Conservation (phyloP, 768 basidiomycete genomes). For the Leccinellum albellum region DNA sequence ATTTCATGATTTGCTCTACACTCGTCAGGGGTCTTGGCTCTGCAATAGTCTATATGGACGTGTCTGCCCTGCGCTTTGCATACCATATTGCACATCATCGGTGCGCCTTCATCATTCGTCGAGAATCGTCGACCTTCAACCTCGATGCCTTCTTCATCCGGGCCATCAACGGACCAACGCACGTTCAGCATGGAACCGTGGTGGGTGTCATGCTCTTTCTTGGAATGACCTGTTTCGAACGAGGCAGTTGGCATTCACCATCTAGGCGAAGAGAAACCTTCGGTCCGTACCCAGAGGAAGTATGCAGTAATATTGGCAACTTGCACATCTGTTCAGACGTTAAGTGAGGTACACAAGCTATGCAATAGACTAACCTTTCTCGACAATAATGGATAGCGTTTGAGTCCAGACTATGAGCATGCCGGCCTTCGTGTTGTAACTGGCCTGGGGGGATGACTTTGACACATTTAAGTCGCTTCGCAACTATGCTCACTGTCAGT, state of each 20-base stretch:
- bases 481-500: slow-evolving; percentile 29
- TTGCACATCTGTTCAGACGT: slow-evolving; percentile 39
- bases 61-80: slow-evolving; percentile 53
- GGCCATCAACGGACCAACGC: slow-evolving; percentile 51
- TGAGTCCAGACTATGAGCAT: slow-evolving; percentile 44
- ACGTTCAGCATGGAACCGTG: slow-evolving; percentile 61
- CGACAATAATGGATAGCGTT: slow-evolving; percentile 52
- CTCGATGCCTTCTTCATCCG: slow-evolving; percentile 46
- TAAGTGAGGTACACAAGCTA: background rate
- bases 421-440: slow-evolving; percentile 42
- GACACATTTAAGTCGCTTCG: slow-evolving; percentile 49
- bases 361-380: slow-evolving; percentile 31
- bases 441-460: slow-evolving; percentile 42
- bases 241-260: background rate
- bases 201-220: slow-evolving; percentile 55
- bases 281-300: slow-evolving; percentile 43
- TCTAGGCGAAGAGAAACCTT: background rate
- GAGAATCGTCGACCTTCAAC: slow-evolving; percentile 51
- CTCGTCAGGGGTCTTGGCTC: slow-evolving; percentile 29
- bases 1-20: slow-evolving; percentile 41
- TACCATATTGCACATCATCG: slow-evolving; percentile 57
- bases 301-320: slow-evolving; percentile 57
- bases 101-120: slow-evolving; percentile 51
- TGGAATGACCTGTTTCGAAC: slow-evolving; percentile 43
- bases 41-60: slow-evolving; percentile 53